These are phyloP conservation scores for Labyrinthula sp. DNA, from an alignment of 352 stramenopile species.

Conservation along the genomic window DNA sequence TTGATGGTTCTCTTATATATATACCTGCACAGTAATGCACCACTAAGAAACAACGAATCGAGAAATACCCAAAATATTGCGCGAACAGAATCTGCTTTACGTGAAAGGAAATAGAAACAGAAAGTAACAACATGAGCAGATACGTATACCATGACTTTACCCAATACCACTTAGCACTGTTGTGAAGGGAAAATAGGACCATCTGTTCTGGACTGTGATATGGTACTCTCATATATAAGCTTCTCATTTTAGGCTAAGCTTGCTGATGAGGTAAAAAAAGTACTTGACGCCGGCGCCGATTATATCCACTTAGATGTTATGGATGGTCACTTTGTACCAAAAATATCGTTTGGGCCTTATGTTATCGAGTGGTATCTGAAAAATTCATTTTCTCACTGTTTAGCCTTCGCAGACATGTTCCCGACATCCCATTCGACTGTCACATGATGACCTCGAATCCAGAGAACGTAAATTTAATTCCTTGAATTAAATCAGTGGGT, in stretches of 20 bases:
- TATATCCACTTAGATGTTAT: constrained; percentile 30
- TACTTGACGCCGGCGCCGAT: constrained; percentile 27
- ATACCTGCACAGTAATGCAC: too few relatives aligned
- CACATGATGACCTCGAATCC: constrained; percentile 92
- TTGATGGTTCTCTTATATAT: too few relatives aligned
- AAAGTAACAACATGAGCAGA: too few relatives aligned
- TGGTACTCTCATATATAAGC: constrained; percentile 3
- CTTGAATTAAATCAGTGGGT: too few relatives aligned
- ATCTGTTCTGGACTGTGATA: constrained; percentile 29
- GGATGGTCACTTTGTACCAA: constrained; percentile 90
- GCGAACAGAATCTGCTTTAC: too few relatives aligned
- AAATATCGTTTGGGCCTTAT: constrained; percentile 80
- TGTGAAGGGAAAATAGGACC: constrained; percentile 23
- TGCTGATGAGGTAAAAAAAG: constrained; percentile 9
- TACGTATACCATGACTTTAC: too few relatives aligned
- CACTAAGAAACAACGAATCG: too few relatives aligned
- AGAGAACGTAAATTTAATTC: too few relatives aligned
- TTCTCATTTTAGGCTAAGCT: constrained; percentile 9
- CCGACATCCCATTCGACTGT: constrained; percentile 70
- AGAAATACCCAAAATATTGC: too few relatives aligned
- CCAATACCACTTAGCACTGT: constrained; percentile 11
- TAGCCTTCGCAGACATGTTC: constrained; percentile 55
- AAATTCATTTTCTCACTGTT: too few relatives aligned
- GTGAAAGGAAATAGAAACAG: too few relatives aligned
- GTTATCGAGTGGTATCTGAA: constrained; percentile 88